Base-by-base conservation (phyloP, 202 grass and related monocot genomes). In the Panicum virgatum region DNA sequence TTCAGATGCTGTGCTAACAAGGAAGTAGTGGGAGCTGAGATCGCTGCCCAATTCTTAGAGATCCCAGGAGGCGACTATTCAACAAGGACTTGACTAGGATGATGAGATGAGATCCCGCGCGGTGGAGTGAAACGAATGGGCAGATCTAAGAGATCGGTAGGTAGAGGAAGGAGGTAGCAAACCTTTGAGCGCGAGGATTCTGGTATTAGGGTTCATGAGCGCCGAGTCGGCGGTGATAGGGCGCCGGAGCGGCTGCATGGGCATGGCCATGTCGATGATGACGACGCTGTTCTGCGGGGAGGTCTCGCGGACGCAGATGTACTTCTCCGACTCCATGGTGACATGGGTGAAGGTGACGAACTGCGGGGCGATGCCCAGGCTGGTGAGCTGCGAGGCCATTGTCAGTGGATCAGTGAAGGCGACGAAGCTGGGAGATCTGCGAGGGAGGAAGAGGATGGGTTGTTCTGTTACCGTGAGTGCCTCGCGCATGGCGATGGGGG, bases 111-210 rank as follows among this genome's bases (percentile, higher is more conserved):
- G 86, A 84, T 80, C 70, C 62, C 34, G 69, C 15, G 8, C 8
- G 51, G 32, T 34, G 75, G n/a, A n/a, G n/a, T n/a, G n/a, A n/a
- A n/a, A n/a, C n/a, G n/a, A 26, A 0, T 47, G 20, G 27, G 32
- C 5, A 87, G 80, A 91, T 87, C 84, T 78, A 58, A 1, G 45
- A 14, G 10, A 4, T 3, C 8, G 13, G 40, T 8, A 13, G 66
- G n/a, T n/a, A n/a, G n/a, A n/a, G n/a, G n/a, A n/a, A n/a, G n/a
- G 47, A 30, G 67, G 14, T 9, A 5, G 7, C 1, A 20, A 95
- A 97, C 94, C 94, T 93, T 97, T 97, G 62, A 97, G 94, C 3
- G 94, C 90, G 71, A 97, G 94, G 88, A 97, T 94, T 40, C 90
- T 85, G 77, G 80, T 82, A 83, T 94, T 89, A 34, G 92, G 94